Conservation (phyloP, 441 rosid species). For the Adansonia madagascariensis region DNA sequence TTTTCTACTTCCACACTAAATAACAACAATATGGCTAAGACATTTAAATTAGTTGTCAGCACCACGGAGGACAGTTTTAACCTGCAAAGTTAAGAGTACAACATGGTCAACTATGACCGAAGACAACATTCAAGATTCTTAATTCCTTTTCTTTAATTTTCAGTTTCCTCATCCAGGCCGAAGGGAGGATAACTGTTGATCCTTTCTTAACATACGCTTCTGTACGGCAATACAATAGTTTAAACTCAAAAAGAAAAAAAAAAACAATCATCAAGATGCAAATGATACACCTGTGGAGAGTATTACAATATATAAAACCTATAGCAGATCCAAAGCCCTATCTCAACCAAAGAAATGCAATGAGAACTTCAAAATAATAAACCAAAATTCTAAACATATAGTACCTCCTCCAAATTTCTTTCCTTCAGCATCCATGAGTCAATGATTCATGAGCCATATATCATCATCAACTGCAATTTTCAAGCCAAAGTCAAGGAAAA, state of each 20-base stretch:
- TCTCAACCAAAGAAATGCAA: background rate
- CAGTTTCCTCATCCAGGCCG: background rate
- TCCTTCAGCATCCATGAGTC: conserved; percentile 63
- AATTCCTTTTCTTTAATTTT: background rate
- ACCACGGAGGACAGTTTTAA: background rate
- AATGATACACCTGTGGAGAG: background rate
- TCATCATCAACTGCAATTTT: conserved; percentile 43
- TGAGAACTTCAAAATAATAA: background rate
- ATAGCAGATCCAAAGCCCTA: background rate
- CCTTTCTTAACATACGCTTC: background rate
- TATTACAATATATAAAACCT: background rate
- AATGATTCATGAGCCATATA: conserved; percentile 34
- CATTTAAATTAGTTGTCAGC: background rate
- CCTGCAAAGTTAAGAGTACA: background rate
- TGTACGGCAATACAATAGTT: background rate
- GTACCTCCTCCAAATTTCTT: conserved; percentile 69
- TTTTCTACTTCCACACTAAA: background rate
- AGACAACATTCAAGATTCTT: background rate
- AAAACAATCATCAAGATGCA: background rate
- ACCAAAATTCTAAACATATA: conserved; percentile 10
- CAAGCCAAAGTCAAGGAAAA: background rate
- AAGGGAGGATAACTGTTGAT: background rate
- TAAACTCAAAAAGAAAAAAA: background rate
- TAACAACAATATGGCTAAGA: background rate
- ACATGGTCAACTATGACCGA: background rate